Conservation (phyloP, 2,329 filamentous ascomycete species). For the Massarina eburnea region DNA sequence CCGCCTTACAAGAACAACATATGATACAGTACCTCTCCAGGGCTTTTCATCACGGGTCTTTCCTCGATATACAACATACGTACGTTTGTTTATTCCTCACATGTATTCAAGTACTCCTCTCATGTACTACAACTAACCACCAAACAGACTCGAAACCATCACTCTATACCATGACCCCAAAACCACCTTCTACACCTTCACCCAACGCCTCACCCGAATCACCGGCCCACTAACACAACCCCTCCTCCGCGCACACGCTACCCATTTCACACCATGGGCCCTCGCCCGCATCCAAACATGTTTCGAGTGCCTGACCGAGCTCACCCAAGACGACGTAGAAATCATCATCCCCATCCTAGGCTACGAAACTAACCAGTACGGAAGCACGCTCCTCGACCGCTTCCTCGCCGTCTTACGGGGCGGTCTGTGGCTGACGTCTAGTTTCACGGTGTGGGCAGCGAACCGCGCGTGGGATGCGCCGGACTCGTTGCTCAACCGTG, state of each 20-base stretch:
- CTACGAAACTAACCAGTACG: not conserved
- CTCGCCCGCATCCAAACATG: not conserved
- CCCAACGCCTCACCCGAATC: not conserved
- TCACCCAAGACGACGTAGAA: not conserved
- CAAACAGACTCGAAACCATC: not conserved
- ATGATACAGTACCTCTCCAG: not conserved
- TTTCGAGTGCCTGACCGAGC: not conserved
- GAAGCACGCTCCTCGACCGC: constrained; percentile 1
- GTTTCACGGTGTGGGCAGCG: not conserved
- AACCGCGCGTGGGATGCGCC: not conserved
- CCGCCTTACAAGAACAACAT: not conserved
- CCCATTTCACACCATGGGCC: not conserved
- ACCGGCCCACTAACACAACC: not conserved
- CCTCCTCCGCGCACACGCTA: not conserved
- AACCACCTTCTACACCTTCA: not conserved
- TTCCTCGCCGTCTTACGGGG: not conserved
- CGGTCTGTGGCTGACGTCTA: not conserved
- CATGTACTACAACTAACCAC: not conserved
- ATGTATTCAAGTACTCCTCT: not conserved
- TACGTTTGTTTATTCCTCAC: not conserved
- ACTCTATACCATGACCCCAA: not conserved
- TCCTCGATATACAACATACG: not conserved
- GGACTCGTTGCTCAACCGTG: not conserved
- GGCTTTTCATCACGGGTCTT: not conserved
- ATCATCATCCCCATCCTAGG: not conserved